A percentile compares a stretch with the other conserved stretches of the same genome.
Conservation (phyloP, 2,329 filamentous ascomycete genomes). For the Monosporascus sp. region DNA sequence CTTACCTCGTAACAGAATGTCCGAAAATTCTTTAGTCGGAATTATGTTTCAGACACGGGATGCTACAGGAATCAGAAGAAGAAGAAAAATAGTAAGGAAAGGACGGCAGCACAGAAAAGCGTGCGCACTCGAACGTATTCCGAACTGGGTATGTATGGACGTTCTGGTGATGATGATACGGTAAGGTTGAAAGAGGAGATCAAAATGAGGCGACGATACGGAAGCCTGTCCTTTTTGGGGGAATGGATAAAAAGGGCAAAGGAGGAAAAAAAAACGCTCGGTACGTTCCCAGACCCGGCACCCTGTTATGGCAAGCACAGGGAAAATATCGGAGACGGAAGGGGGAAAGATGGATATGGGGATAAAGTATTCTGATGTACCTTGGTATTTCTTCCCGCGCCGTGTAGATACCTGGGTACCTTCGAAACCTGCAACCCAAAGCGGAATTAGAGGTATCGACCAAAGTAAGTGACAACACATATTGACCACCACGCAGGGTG, state of each 20-base stretch:
- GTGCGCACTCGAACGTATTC: background rate
- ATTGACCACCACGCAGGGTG: too few relatives aligned
- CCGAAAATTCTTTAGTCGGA: background rate
- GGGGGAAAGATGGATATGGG: background rate
- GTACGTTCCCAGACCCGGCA: too few relatives aligned
- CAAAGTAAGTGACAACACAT: too few relatives aligned
- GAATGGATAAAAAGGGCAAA: background rate
- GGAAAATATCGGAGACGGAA: background rate
- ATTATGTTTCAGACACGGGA: conserved; percentile 1
- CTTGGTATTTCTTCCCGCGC: too few relatives aligned
- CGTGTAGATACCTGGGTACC: too few relatives aligned
- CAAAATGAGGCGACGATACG: background rate
- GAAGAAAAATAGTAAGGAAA: background rate
- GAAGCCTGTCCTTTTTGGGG: background rate
- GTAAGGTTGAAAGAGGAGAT: background rate
- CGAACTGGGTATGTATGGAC: background rate
- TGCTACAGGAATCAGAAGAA: background rate
- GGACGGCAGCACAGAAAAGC: background rate
- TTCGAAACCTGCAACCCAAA: too few relatives aligned
- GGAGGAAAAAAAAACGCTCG: background rate
- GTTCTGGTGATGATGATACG: background rate
- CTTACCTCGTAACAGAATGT: background rate
- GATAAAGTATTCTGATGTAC: background rate
- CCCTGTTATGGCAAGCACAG: background rate
- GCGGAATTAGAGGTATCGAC: too few relatives aligned